Evolutionary conservation across 208 protist genomes (phyloP).

Genomic region (Vickermania ingenoplastis): DNA sequence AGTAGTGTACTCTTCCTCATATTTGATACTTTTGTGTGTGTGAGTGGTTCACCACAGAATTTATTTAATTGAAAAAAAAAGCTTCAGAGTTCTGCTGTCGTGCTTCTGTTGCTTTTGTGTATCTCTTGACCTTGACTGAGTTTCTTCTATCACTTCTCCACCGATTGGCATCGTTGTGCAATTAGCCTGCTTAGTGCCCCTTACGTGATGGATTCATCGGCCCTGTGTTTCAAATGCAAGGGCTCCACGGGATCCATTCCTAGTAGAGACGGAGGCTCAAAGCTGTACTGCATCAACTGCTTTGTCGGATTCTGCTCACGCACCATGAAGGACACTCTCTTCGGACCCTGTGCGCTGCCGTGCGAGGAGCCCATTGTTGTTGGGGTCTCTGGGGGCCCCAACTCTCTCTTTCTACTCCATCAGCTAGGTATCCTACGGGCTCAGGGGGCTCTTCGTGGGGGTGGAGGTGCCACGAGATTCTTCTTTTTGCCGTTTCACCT

Average conservation of each 20-base stretch:
- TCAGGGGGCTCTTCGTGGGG: slow-evolving; percentile 15
- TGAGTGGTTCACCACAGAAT: too few species aligned
- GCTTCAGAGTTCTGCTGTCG: too few species aligned
- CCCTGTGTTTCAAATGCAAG: slow-evolving; percentile 82
- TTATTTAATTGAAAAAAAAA: too few species aligned
- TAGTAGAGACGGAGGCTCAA: slow-evolving; percentile 52
- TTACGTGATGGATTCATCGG: too few species aligned
- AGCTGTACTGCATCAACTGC: slow-evolving; percentile 66
- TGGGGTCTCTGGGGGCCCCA: slow-evolving; percentile 55
- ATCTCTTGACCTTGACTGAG: too few species aligned
- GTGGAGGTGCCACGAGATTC: slow-evolving; percentile 14
- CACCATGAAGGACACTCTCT: slow-evolving; percentile 35
- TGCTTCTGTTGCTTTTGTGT: too few species aligned
- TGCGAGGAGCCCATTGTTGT: slow-evolving; percentile 54
- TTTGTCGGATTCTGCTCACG: slow-evolving; percentile 52
- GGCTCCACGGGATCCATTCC: slow-evolving; percentile 19
- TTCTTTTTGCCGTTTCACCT: slow-evolving; percentile 55
- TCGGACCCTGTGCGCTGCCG: slow-evolving; percentile 47
- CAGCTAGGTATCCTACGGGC: slow-evolving; percentile 42
- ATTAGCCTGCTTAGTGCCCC: too few species aligned
- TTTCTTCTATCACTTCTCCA: too few species aligned
- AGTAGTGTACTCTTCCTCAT: too few species aligned
- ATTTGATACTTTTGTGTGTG: too few species aligned
- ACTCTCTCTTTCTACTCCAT: slow-evolving; percentile 62
- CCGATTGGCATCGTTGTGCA: too few species aligned